These are phyloP conservation scores for Jatropha multifida DNA, from an alignment of 441 rosid genomes.

Conservation along the genomic window DNA sequence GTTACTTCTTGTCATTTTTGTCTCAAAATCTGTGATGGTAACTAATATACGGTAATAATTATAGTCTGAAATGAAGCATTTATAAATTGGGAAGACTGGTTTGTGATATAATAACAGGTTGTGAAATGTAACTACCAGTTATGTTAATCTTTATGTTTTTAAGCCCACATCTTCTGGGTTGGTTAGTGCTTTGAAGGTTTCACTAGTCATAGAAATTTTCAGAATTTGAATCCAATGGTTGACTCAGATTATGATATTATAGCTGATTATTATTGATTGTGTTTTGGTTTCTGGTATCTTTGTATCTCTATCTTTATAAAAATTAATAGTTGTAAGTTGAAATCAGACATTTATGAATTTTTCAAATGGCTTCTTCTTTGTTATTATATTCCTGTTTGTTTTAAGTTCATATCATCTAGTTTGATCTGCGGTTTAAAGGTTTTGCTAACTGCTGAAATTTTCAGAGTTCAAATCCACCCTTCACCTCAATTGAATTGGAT, in stretches of 20 bases:
- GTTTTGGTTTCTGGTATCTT: constrained; percentile 5
- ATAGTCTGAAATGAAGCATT: not conserved
- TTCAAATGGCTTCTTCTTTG: not conserved
- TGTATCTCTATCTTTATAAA: not conserved
- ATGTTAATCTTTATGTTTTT: not conserved
- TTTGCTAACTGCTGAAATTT: constrained; percentile 36
- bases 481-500: constrained; percentile 98
- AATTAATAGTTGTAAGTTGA: not conserved
- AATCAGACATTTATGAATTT: constrained; percentile 12
- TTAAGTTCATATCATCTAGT: constrained; percentile 8
- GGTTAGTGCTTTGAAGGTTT: constrained; percentile 5
- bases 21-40: not conserved
- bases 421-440: constrained; percentile 17
- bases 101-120: not conserved
- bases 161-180: not conserved
- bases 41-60: not conserved
- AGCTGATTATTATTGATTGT: not conserved
- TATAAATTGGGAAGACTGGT: not conserved
- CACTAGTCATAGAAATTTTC: not conserved
- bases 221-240: not conserved
- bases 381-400: not conserved
- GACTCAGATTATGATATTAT: not conserved
- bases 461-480: constrained; percentile 99
- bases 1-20: not conserved
- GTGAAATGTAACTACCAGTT: not conserved